Evolutionary conservation across 306 rosid genomes (phyloP).

Genomic region (Pterocarpus macrocarpus): DNA sequence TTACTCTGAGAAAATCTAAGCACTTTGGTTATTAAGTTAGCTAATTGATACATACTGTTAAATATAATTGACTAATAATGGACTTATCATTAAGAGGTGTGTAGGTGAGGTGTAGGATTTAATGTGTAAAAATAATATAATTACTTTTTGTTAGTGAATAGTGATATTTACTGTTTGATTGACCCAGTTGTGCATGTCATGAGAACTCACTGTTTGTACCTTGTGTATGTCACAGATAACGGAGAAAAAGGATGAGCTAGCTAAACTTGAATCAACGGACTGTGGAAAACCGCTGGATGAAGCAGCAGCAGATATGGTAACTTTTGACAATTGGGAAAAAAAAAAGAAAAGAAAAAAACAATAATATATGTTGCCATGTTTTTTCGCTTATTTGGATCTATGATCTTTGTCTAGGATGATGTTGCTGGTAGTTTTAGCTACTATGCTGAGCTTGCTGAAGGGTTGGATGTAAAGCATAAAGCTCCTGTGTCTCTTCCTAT

Average conservation of each 20-base stretch:
- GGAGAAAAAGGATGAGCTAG: constrained; percentile 66
- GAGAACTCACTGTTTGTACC: constrained; percentile 9
- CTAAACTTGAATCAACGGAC: constrained; percentile 73
- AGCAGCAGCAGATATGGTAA: constrained; percentile 77
- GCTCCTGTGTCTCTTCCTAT: constrained; percentile 74
- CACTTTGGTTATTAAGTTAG: no score
- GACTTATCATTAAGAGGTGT: neutral
- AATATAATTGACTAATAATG: no score
- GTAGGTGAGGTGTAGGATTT: neutral
- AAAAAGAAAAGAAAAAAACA: no score
- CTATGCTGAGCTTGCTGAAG: constrained; percentile 90
- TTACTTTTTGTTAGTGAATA: neutral
- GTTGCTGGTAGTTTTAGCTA: constrained; percentile 83
- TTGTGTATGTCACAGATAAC: constrained; percentile 54
- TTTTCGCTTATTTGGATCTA: constrained; percentile 16
- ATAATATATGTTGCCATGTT: no score
- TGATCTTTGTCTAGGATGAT: constrained; percentile 65
- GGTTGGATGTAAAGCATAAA: constrained; percentile 83
- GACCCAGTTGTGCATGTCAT: constrained; percentile 24
- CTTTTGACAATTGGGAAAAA: neutral
- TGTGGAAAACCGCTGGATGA: constrained; percentile 88
- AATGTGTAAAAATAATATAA: neutral
- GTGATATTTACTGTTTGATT: neutral
- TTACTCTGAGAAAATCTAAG: no score
- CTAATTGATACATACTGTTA: neutral